Percentiles rank a stretch among this genome's conserved stretches.
phyloP scores from a whole-genome alignment of 2,329 filamentous ascomycete genomes.

The Botrytis elliptica region DNA sequence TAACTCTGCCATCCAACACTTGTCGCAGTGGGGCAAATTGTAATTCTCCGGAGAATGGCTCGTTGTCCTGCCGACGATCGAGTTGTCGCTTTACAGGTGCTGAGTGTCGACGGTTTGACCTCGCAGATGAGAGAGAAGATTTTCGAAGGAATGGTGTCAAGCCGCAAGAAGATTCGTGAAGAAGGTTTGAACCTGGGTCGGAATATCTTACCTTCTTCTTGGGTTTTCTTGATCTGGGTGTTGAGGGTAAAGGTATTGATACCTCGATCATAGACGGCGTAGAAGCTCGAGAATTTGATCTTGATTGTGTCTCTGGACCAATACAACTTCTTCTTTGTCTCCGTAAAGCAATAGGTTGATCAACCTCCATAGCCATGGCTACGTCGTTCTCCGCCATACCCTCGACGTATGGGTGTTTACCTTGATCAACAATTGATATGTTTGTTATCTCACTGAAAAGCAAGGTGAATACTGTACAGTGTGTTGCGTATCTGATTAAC shows the following conservation, averaged over 20 bases:
- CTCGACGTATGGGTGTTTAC: neutral
- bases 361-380: slow-evolving; percentile 41
- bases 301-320: slow-evolving; percentile 27
- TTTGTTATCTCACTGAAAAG: neutral
- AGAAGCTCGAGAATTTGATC: slow-evolving; percentile 26
- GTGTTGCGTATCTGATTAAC: neutral
- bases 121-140: slow-evolving; percentile 45
- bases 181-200: slow-evolving; percentile 49
- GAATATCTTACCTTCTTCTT: slow-evolving; percentile 59
- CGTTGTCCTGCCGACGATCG: slow-evolving; percentile 31
- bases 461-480: neutral
- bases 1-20: slow-evolving; percentile 56
- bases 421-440: neutral
- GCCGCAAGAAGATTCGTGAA: slow-evolving; percentile 46
- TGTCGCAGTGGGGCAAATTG: slow-evolving; percentile 53
- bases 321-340: slow-evolving; percentile 50
- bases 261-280: slow-evolving; percentile 32
- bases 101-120: slow-evolving; percentile 48
- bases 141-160: slow-evolving; percentile 59
- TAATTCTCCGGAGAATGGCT: slow-evolving; percentile 42
- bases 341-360: slow-evolving; percentile 56
- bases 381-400: slow-evolving; percentile 20
- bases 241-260: slow-evolving; percentile 36
- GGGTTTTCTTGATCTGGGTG: slow-evolving; percentile 30
- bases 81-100: slow-evolving; percentile 40